phyloP scores from a whole-genome alignment of 2,329 filamentous ascomycete genomes.

The Claviceps sp. region DNA sequence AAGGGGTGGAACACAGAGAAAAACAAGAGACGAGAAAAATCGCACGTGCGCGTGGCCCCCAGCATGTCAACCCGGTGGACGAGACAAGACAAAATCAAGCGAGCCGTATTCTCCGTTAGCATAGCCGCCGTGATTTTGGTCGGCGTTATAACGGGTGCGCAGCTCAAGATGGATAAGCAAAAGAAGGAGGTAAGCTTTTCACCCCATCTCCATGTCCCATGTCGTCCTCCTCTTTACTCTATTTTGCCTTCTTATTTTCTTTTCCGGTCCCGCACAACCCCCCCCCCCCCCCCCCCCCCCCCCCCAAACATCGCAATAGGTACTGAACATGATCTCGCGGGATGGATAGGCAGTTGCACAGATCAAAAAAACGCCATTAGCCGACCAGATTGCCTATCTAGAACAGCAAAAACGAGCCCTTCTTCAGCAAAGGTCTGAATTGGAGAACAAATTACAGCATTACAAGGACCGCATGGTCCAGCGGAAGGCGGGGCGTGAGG shows the following conservation, averaged over 20 bases:
- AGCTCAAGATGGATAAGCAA: conserved; percentile 34
- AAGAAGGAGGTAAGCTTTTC: conserved; percentile 26
- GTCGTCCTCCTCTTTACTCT: neutral
- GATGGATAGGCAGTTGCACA: conserved; percentile 18
- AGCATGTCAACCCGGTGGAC: conserved; percentile 12
- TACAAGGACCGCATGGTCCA: conserved; percentile 26
- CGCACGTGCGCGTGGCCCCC: too few species aligned
- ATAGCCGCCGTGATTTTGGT: conserved; percentile 33
- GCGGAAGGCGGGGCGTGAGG: conserved; percentile 12
- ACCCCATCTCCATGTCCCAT: neutral
- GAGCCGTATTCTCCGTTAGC: conserved; percentile 27
- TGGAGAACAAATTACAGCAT: conserved; percentile 29
- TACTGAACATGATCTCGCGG: neutral
- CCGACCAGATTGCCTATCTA: conserved; percentile 32
- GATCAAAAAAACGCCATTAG: conserved; percentile 25
- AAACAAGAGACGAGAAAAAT: neutral
- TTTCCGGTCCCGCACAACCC: neutral
- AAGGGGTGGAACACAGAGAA: neutral
- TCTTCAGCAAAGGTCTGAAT: conserved; percentile 21
- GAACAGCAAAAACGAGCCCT: conserved; percentile 28
- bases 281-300: too few species aligned
- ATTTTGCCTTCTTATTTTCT: neutral
- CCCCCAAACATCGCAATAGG: too few species aligned
- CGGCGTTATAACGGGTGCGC: conserved; percentile 34
- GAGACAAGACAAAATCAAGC: conserved; percentile 19